A percentile compares a stretch with the other conserved stretches of the same genome.
Conservation (phyloP, 345 rosid species). For the Bretschneidera sinensis region DNA sequence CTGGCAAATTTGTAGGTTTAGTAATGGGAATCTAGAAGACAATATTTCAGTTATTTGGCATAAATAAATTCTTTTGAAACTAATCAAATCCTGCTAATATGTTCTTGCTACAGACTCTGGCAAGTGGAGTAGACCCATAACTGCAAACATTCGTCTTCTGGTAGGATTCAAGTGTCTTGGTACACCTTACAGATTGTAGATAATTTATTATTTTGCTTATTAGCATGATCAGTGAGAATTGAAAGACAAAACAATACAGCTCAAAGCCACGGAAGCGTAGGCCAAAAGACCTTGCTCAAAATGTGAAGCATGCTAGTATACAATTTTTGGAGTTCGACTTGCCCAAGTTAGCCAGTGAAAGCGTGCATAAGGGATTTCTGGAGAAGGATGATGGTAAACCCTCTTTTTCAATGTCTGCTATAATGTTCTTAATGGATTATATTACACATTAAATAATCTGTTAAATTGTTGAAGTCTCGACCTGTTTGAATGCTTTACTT, state of each 20-base stretch:
- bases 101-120: conserved; percentile 46
- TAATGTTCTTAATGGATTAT: conserved; percentile 2
- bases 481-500: too few species aligned
- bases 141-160: conserved; percentile 56
- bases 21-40: neutral
- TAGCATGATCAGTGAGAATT: conserved; percentile 14
- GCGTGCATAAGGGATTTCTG: conserved; percentile 26
- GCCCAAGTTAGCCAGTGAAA: conserved; percentile 34
- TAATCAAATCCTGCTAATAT: conserved; percentile 13
- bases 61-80: conserved; percentile 12
- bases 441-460: neutral
- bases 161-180: conserved; percentile 36
- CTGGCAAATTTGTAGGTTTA: neutral
- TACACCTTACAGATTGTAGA: conserved; percentile 16
- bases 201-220: conserved; percentile 7
- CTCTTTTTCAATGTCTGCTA: conserved; percentile 7
- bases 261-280: conserved; percentile 50
- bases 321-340: conserved; percentile 63
- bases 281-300: conserved; percentile 29
- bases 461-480: neutral
- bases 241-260: conserved; percentile 39
- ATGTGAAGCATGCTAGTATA: conserved; percentile 35
- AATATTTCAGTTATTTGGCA: neutral
- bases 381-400: conserved; percentile 50
- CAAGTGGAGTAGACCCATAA: conserved; percentile 46